These are phyloP conservation scores for Talaromyces marneffei DNA, from an alignment of 2,329 filamentous ascomycete genomes.

Conservation along the genomic window DNA sequence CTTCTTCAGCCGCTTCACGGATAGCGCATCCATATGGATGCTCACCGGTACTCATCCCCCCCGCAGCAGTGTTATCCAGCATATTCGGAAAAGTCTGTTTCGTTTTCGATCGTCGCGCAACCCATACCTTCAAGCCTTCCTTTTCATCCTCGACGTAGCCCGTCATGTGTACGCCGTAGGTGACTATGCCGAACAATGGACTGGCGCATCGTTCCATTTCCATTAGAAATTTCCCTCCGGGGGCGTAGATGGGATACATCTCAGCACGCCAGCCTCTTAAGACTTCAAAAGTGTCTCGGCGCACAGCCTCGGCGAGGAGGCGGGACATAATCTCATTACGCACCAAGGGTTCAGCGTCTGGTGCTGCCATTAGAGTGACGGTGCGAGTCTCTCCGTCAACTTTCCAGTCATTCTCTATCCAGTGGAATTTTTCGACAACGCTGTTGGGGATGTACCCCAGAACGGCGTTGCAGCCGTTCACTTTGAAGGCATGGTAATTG, in stretches of 20 bases:
- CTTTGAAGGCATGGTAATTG: constrained; percentile 60
- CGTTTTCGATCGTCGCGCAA: constrained; percentile 65
- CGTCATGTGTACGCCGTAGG: constrained; percentile 77
- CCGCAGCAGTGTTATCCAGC: constrained; percentile 90
- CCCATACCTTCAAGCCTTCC: constrained; percentile 70
- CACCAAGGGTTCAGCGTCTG: constrained; percentile 53
- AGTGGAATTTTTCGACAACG: constrained; percentile 39
- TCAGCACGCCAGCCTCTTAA: constrained; percentile 76
- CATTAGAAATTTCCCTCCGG: constrained; percentile 54
- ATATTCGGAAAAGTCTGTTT: constrained; percentile 90
- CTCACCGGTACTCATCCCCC: constrained; percentile 76
- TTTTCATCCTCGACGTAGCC: constrained; percentile 55
- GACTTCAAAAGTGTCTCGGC: constrained; percentile 65
- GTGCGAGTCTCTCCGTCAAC: constrained; percentile 57
- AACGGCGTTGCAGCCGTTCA: constrained; percentile 57
- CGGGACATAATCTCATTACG: constrained; percentile 54
- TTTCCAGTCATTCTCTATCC: constrained; percentile 52
- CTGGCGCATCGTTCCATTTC: constrained; percentile 71
- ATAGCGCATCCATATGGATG: constrained; percentile 74
- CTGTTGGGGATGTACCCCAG: constrained; percentile 55
- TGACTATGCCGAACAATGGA: constrained; percentile 67
- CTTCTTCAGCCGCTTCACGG: constrained; percentile 84
- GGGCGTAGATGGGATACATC: constrained; percentile 69
- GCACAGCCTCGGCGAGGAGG: constrained; percentile 62
- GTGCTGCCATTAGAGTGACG: constrained; percentile 55